Conservation (phyloP, 2,329 filamentous ascomycete species). For the Penicillium sclerotigenum region DNA sequence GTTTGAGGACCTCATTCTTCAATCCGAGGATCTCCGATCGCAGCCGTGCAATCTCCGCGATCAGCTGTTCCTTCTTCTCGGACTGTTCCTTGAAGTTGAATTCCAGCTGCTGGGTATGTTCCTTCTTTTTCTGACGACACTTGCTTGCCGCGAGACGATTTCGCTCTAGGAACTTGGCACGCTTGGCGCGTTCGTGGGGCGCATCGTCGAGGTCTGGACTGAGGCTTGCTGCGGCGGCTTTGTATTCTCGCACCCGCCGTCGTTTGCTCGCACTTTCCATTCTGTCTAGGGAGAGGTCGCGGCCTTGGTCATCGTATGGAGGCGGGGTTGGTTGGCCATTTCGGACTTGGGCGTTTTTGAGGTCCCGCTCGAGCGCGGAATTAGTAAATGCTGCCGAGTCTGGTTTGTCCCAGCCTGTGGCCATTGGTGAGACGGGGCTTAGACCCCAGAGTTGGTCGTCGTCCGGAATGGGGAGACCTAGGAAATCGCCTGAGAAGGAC, state of each 20-base stretch:
- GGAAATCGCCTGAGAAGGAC: constrained; percentile 29
- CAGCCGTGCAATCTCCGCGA: constrained; percentile 34
- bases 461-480: constrained; percentile 29
- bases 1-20: constrained; percentile 42
- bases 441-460: constrained; percentile 34
- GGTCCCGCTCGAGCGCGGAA: constrained; percentile 29
- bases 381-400: constrained; percentile 27
- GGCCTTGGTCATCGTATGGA: constrained; percentile 30
- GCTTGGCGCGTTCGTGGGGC: constrained; percentile 39
- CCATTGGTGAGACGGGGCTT: constrained; percentile 30
- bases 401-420: constrained; percentile 25
- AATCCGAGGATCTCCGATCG: constrained; percentile 39
- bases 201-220: constrained; percentile 25
- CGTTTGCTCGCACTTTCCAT: constrained; percentile 19
- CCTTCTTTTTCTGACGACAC: constrained; percentile 62
- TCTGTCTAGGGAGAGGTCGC: constrained; percentile 19
- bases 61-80: constrained; percentile 32
- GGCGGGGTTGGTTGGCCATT: constrained; percentile 41
- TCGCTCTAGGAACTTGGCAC: constrained; percentile 55
- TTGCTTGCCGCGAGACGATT: constrained; percentile 60
- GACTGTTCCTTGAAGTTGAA: constrained; percentile 36
- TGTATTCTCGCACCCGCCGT: constrained; percentile 16
- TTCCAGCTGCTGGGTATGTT: constrained; percentile 53
- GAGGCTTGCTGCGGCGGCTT: constrained; percentile 15
- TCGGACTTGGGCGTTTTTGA: constrained; percentile 37